A percentile compares a stretch with the other conserved stretches of the same genome.
Evolutionary conservation across 306 rosid species (phyloP).

Genomic region (Quercus bicolor): DNA sequence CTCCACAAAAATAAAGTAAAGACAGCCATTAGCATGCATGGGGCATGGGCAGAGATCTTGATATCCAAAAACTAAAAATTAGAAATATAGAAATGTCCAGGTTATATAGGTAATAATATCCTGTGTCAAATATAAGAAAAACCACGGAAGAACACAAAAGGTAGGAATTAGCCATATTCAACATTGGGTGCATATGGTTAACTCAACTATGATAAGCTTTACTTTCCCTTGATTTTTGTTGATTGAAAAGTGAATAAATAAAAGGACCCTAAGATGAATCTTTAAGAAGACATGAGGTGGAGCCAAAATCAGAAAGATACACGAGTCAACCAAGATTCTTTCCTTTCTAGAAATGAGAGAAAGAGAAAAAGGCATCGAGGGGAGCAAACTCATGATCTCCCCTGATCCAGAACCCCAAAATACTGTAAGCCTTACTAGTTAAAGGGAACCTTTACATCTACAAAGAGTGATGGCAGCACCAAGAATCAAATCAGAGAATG

Average conservation of each 20-base stretch:
- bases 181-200: not conserved
- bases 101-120: not conserved
- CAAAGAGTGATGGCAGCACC: not conserved
- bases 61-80: not conserved
- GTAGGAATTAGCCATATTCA: not conserved
- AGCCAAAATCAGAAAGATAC: not conserved
- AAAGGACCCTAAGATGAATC: not conserved
- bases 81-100: not conserved
- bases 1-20: not conserved
- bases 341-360: not conserved
- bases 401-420: not conserved
- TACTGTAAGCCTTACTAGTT: not conserved
- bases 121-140: not conserved
- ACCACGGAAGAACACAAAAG: not conserved
- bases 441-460: not conserved
- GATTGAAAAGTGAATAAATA: not conserved
- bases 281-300: not conserved
- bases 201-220: not conserved
- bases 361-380: not conserved
- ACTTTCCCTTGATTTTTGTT: not conserved
- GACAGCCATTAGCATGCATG: not conserved
- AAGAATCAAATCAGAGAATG: not conserved
- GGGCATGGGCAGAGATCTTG: not conserved
- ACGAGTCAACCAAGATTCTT: not conserved
- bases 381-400: not conserved